A percentile compares a stretch with the other conserved stretches of the same genome.
Evolutionary conservation across 352 stramenopile species (phyloP).

Genomic region (Thraustochytrium sp.): DNA sequence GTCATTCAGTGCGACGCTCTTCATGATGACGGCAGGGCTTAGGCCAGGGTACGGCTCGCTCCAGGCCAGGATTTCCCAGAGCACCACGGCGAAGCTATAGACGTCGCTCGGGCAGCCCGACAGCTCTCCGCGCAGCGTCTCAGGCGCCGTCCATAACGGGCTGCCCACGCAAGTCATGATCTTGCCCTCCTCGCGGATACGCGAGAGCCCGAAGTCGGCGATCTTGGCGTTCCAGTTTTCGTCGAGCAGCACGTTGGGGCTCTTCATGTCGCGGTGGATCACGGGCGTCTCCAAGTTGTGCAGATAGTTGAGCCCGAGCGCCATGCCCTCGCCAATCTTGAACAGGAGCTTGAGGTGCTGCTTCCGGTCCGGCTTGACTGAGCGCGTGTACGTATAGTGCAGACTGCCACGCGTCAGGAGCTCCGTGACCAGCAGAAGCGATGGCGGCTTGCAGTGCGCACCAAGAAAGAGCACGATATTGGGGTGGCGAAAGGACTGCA

Average conservation of each 20-base stretch:
- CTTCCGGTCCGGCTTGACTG: conserved; percentile 35
- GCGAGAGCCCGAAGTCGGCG: conserved; percentile 47
- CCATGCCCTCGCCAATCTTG: conserved; percentile 30
- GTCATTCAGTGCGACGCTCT: conserved; percentile 2
- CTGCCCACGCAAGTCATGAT: conserved; percentile 43
- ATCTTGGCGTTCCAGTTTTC: conserved; percentile 49
- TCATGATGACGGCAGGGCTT: not conserved
- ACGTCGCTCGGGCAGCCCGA: conserved; percentile 29
- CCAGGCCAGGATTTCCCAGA: conserved; percentile 43
- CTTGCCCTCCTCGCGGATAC: conserved; percentile 43
- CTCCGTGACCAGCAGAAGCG: conserved; percentile 93
- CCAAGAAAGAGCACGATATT: conserved; percentile 98
- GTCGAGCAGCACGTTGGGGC: conserved; percentile 48
- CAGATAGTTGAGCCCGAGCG: conserved; percentile 35
- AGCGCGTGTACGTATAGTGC: conserved; percentile 58
- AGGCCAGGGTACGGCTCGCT: conserved; percentile 28
- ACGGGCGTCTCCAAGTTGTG: conserved; percentile 29
- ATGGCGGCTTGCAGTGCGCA: conserved; percentile 85
- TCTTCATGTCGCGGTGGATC: conserved; percentile 51
- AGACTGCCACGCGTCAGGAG: conserved; percentile 86
- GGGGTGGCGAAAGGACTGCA: conserved; percentile 80
- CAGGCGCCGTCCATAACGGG: conserved; percentile 31
- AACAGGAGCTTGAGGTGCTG: conserved; percentile 55
- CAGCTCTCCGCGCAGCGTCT: conserved; percentile 28
- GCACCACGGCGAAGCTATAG: conserved; percentile 41